Percentiles rank a stretch among this genome's conserved stretches.
Evolutionary conservation across 1,284 basidiomycete genomes (phyloP).

Genomic region (Erythrobasidium hasegawianum): DNA sequence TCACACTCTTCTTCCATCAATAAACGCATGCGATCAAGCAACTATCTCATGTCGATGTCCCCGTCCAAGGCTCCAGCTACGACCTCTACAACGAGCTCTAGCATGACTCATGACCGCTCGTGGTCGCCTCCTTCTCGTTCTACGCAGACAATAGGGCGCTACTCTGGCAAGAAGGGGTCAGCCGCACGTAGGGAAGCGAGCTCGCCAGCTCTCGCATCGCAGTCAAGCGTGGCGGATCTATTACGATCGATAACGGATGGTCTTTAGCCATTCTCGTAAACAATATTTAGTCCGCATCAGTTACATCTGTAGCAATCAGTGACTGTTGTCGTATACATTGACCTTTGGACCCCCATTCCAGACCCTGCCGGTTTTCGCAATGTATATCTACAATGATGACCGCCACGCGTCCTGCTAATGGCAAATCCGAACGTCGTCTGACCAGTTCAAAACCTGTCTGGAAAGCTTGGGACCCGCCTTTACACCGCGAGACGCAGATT

Average conservation of each 20-base stretch:
- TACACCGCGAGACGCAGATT: slow-evolving; percentile 53
- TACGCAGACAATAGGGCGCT: slow-evolving; percentile 13
- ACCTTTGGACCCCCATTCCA: too few relatives aligned
- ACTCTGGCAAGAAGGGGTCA: not conserved
- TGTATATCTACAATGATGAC: too few relatives aligned
- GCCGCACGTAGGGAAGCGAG: not conserved
- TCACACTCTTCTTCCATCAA: slow-evolving; percentile 11
- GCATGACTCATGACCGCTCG: not conserved
- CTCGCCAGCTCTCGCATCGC: not conserved
- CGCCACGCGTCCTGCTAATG: not conserved
- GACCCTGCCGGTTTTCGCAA: too few relatives aligned
- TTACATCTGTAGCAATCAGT: too few relatives aligned
- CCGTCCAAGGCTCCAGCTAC: slow-evolving; percentile 24
- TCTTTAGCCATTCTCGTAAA: not conserved
- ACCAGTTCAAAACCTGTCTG: slow-evolving; percentile 67
- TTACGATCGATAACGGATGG: slow-evolving; percentile 5
- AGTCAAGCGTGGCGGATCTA: not conserved
- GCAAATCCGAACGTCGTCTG: slow-evolving; percentile 43
- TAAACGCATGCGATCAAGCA: slow-evolving; percentile 19
- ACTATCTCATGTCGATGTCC: slow-evolving; percentile 6
- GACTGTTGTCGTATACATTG: too few relatives aligned
- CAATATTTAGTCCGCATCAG: not conserved
- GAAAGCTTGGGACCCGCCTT: slow-evolving; percentile 53
- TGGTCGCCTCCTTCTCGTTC: not conserved
- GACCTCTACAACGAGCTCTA: not conserved